These are phyloP conservation scores for Wallemia mellicola DNA, from an alignment of 1,284 basidiomycete species.

Conservation along the genomic window DNA sequence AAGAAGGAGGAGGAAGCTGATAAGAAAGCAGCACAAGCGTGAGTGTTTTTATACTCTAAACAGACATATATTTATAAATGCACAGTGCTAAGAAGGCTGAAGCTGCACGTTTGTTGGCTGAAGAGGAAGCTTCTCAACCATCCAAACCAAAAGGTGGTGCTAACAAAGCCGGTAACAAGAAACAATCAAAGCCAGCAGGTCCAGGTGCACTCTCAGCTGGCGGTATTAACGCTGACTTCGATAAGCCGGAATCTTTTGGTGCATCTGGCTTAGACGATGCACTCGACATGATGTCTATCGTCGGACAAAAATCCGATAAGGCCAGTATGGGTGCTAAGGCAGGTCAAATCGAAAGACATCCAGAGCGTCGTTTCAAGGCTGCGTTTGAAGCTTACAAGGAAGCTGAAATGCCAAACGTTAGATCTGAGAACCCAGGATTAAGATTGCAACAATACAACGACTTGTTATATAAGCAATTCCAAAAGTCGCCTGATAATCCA, in stretches of 20 bases:
- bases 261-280: constrained; percentile 80
- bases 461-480: constrained; percentile 46
- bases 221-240: constrained; percentile 15
- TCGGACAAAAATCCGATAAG: constrained; percentile 75
- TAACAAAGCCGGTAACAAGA: constrained; percentile 23
- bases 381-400: constrained; percentile 82
- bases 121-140: constrained; percentile 44
- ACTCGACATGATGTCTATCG: constrained; percentile 58
- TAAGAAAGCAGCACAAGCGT: constrained; percentile 37
- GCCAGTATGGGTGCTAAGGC: constrained; percentile 56
- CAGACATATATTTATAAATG: constrained; percentile 8
- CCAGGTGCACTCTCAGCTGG: constrained; percentile 46
- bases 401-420: constrained; percentile 45
- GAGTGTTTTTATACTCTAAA: constrained; percentile 1
- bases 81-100: constrained; percentile 44
- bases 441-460: constrained; percentile 66
- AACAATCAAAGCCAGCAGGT: constrained; percentile 28
- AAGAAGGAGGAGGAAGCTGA: constrained; percentile 35
- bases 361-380: constrained; percentile 78
- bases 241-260: constrained; percentile 32
- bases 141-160: constrained; percentile 32
- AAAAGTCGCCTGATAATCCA: constrained; percentile 69
- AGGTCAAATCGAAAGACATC: constrained; percentile 63
- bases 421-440: constrained; percentile 40
- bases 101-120: constrained; percentile 40